These are phyloP conservation scores for Taphrina confusa DNA, from an alignment of 1,139 yeast genomes.

Conservation along the genomic window DNA sequence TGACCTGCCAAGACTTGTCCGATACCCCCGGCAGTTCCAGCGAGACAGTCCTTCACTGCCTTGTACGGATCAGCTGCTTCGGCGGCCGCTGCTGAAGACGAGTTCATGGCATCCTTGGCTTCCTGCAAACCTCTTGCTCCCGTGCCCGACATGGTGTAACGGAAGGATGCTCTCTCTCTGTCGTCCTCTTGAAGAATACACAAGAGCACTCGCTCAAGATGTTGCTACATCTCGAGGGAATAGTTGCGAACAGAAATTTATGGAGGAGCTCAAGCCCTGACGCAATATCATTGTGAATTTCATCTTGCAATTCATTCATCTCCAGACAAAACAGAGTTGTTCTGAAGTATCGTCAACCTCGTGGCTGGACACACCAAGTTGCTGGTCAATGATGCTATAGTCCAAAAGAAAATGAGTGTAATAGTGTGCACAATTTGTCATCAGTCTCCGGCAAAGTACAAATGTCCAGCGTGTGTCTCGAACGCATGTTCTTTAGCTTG, in stretches of 20 bases:
- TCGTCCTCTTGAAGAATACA: too few relatives aligned
- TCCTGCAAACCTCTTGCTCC: slow-evolving; percentile 1
- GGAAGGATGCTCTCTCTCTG: too few relatives aligned
- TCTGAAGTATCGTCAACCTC: too few relatives aligned
- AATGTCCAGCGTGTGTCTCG: slow-evolving; percentile 77
- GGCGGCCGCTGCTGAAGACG: slow-evolving; percentile 4
- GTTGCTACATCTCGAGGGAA: too few relatives aligned
- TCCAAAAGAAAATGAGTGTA: too few relatives aligned
- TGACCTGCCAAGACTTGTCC: slow-evolving; percentile 95
- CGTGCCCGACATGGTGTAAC: not conserved
- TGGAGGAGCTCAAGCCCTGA: slow-evolving; percentile 5
- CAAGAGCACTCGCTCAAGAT: too few relatives aligned
- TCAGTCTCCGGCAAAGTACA: slow-evolving; percentile 54
- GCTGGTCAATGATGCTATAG: too few relatives aligned
- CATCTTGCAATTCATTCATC: too few relatives aligned
- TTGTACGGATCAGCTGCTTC: slow-evolving; percentile 27
- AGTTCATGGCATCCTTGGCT: not conserved
- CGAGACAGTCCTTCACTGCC: slow-evolving; percentile 67
- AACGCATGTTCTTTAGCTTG: slow-evolving; percentile 73
- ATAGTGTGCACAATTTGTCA: slow-evolving; percentile 13
- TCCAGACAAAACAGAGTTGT: too few relatives aligned
- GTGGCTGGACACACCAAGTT: too few relatives aligned
- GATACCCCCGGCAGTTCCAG: slow-evolving; percentile 92
- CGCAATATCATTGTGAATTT: slow-evolving; percentile 2
- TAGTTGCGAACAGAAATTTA: not conserved